phyloP scores from a whole-genome alignment of 495 filamentous ascomycete species.

The Penicillium roqueforti region DNA sequence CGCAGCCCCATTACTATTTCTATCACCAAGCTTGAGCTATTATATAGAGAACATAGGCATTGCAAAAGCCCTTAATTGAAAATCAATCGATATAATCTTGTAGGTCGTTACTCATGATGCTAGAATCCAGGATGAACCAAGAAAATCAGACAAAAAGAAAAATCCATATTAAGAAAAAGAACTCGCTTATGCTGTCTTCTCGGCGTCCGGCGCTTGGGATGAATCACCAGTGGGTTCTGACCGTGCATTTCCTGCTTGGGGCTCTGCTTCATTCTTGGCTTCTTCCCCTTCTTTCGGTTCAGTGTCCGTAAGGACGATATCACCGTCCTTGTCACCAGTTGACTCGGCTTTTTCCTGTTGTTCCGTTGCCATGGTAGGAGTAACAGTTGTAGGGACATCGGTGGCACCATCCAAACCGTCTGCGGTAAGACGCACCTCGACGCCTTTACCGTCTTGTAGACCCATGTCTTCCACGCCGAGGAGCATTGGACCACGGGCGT shows the following conservation, averaged over 20 bases:
- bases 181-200: conserved; percentile 15
- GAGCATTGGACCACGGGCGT: conserved; percentile 74
- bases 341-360: conserved; percentile 7
- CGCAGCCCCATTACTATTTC: too few species aligned
- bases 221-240: conserved; percentile 8
- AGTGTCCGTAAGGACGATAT: conserved; percentile 39
- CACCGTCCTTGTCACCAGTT: conserved; percentile 38
- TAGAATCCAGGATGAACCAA: conserved; percentile 10
- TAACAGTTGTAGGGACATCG: conserved; percentile 12
- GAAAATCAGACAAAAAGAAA: conserved; percentile 1
- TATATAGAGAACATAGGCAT: background rate
- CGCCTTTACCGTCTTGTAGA: conserved; percentile 58
- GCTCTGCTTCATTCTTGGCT: conserved; percentile 8
- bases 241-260: conserved; percentile 8
- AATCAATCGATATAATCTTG: conserved; percentile 14
- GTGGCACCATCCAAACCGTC: conserved; percentile 16
- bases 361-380: conserved; percentile 12
- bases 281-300: conserved; percentile 14
- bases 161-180: background rate
- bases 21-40: background rate
- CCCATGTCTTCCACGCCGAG: conserved; percentile 87
- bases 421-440: conserved; percentile 37
- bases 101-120: conserved; percentile 32
- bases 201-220: conserved; percentile 9
- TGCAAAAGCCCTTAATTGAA: background rate